Base-by-base conservation (phyloP, 1,284 basidiomycete species). In the Ustilago bromivora region DNA sequence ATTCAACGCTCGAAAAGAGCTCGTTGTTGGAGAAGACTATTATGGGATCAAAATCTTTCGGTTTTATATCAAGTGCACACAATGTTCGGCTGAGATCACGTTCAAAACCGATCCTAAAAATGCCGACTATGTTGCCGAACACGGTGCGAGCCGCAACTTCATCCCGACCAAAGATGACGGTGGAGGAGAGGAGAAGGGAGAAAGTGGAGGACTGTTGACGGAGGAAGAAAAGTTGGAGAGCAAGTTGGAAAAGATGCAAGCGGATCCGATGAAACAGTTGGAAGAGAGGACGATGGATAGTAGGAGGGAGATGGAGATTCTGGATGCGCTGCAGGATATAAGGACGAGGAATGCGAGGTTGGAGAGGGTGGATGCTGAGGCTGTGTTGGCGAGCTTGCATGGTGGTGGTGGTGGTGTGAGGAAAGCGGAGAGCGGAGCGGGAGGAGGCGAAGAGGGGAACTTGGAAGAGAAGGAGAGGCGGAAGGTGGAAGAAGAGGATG, bases 21-120 rank as follows among this genome's bases (percentile, higher is more conserved):
- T 95, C 0, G 97, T 97, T 15, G 92, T 94, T 8, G 95, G 94
- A 1, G 95, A 99, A 86, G 94, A 96, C 81, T 99, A 99, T 85
- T 95, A 94, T 88, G 96, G 96, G 13, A 98, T 99, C 89, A 97
- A 97, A 87, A 96, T 96, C 72, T 94, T 86, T 65, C 79, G 84
- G 3, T 86, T 86, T 71, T 86, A 86, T 67, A 85, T 86, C 78
- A 81, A 81, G 53, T 86, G 84, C 65, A 75, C 84, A 4, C 80
- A 75, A 55, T 86, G 84, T 66, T 97, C 95, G 2, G 93, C 96
- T 9, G 97, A 99, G 86, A 98, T 99, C 79, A 99, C 97, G 0
- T 99, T 99, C 91, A 98, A 98, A 87, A 99, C 96, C 0, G 97
- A 99, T 86, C 97, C 96, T 10, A 96, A 96, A 89, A 98, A 84